Evolutionary conservation across 106 monocot species (phyloP).

Genomic region (Allium sativum): DNA sequence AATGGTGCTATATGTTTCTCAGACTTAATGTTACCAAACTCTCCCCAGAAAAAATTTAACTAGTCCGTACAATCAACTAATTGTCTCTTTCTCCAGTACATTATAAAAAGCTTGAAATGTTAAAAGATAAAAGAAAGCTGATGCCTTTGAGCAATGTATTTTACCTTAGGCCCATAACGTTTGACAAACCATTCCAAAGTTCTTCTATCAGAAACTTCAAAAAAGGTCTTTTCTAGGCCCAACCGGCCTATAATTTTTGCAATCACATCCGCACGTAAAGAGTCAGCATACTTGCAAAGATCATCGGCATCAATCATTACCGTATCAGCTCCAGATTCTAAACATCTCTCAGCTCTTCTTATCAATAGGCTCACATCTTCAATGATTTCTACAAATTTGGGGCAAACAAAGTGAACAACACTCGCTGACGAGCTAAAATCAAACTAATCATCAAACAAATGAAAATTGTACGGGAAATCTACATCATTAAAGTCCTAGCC

Average conservation of each 20-base stretch:
- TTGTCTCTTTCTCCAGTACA: too few relatives aligned
- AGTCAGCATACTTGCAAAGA: conserved; percentile 47
- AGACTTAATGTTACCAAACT: too few relatives aligned
- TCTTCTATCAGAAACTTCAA: conserved; percentile 41
- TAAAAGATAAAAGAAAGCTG: too few relatives aligned
- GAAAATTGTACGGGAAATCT: too few relatives aligned
- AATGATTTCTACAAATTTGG: conserved; percentile 37
- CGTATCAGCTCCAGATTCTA: conserved; percentile 87
- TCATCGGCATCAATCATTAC: conserved; percentile 83
- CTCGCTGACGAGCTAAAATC: too few relatives aligned
- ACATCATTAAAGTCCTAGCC: too few relatives aligned
- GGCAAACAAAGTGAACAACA: too few relatives aligned
- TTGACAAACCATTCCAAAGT: conserved; percentile 78
- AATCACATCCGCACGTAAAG: conserved; percentile 55
- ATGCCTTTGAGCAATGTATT: neutral
- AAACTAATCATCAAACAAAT: too few relatives aligned
- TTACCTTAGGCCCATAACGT: conserved; percentile 67
- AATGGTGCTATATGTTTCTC: too few relatives aligned
- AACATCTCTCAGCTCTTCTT: conserved; percentile 78
- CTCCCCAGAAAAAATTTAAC: too few relatives aligned
- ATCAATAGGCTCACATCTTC: conserved; percentile 75
- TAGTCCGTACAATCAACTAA: too few relatives aligned
- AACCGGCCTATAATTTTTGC: conserved; percentile 71
- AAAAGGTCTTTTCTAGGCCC: conserved; percentile 80
- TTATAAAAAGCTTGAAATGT: too few relatives aligned